Base-by-base conservation (phyloP, 2,329 filamentous ascomycete species). In the Diaporthe velutina region DNA sequence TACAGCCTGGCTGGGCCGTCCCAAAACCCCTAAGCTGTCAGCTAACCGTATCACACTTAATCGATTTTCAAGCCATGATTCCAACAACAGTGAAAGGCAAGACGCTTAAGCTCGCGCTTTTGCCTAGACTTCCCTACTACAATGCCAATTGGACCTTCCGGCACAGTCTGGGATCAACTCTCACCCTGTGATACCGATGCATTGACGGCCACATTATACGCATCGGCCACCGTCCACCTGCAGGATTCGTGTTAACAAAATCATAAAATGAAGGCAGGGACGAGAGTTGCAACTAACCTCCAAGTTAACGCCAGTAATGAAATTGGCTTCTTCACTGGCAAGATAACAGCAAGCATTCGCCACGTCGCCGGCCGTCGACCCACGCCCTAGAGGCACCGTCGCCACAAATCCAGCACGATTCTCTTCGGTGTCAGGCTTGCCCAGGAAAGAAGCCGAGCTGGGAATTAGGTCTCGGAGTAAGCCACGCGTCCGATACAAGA, bases 231-330 rank as follows among this genome's bases (percentile, higher is more conserved):
- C 64, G 15, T 68, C 64, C 45, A 68, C 64, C 64, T 68, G 30
- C 30, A 19, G 7, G 5, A 12, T 67, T 4, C 28, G 12, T 19
- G 45, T 67, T 22, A 67, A 22, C 22, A 35, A 67, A 67, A 5
- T 25, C 28, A 33, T 25, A 4, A 4, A n/a, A 35, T 17, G 4
- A 3, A 28, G 7, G 2, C 13, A 25, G 4, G 6, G 4, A 48
- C 0, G 3, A n/a, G 28, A 6, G 15, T 1, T 3, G 9, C 7
- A 5, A 25, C 58, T 54, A 5, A 93, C 89, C 71, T 93, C 90
- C 76, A 95, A 84, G 76, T 93, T 92, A n/a, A 92, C 87, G 0
- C 93, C 93, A 0, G 93, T 94, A 76, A 95, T 90, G 78, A 95
- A 95, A 4, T 85, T 87, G 0, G 91, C 92, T 79, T 95, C 93